These are phyloP conservation scores for Rhizopogon vinicolor DNA, from an alignment of 768 basidiomycete genomes.

Conservation along the genomic window DNA sequence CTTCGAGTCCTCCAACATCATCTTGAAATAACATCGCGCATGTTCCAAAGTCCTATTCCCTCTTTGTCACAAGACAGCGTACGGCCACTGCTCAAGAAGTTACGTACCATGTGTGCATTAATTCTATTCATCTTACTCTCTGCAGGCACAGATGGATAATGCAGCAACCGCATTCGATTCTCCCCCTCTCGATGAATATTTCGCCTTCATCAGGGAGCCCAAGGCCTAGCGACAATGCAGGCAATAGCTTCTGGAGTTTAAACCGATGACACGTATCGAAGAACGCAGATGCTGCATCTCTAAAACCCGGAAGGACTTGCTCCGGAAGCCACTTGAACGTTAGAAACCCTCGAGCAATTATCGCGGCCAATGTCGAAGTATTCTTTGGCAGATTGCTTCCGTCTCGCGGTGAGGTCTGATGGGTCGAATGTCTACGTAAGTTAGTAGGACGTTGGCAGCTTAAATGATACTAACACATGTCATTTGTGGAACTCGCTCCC, in stretches of 20 bases:
- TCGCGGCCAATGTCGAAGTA: constrained; percentile 50
- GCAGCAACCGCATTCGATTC: constrained; percentile 54
- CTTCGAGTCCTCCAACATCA: constrained; percentile 55
- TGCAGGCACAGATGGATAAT: constrained; percentile 41
- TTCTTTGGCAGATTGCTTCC: constrained; percentile 39
- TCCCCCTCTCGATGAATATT: constrained; percentile 37
- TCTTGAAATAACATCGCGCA: constrained; percentile 63
- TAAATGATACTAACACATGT: neutral
- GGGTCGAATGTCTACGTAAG: constrained; percentile 27
- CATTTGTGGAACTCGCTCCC: constrained; percentile 34
- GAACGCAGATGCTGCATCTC: constrained; percentile 47
- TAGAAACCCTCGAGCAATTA: constrained; percentile 39
- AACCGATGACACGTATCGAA: constrained; percentile 38
- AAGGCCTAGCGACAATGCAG: constrained; percentile 46
- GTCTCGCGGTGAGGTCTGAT: constrained; percentile 21
- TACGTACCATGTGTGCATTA: constrained; percentile 26
- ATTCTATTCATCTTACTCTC: constrained; percentile 24
- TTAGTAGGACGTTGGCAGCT: neutral
- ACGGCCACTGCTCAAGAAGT: neutral
- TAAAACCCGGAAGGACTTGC: constrained; percentile 47
- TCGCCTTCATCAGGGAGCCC: constrained; percentile 29
- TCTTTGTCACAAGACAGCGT: neutral
- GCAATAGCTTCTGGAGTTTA: constrained; percentile 33
- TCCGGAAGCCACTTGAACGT: constrained; percentile 60
- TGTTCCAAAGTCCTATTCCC: constrained; percentile 45